These are phyloP conservation scores for Xylaria scruposa DNA, from an alignment of 495 filamentous ascomycete genomes.

Conservation along the genomic window DNA sequence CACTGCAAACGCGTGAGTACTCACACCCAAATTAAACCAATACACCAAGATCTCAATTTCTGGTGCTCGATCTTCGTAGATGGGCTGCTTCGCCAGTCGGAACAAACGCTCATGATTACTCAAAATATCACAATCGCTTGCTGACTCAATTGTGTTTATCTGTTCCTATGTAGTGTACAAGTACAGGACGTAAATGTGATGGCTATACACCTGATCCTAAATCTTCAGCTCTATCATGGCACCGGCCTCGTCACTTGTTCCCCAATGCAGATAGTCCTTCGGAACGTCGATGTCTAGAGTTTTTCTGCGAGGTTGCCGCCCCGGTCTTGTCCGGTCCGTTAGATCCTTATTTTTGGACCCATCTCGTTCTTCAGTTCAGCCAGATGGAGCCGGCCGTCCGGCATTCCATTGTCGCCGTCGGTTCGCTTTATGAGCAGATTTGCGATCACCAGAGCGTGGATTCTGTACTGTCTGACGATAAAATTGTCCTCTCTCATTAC, in stretches of 20 bases:
- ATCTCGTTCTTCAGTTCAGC: slow-evolving; percentile 62
- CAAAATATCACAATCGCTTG: neutral
- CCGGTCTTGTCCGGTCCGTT: slow-evolving; percentile 56
- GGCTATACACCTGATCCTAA: slow-evolving; percentile 35
- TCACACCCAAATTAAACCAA: neutral
- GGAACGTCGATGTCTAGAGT: slow-evolving; percentile 56
- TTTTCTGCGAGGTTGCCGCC: slow-evolving; percentile 57
- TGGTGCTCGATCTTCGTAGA: neutral
- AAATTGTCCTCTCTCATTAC: slow-evolving; percentile 59
- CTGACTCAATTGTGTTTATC: slow-evolving; percentile 1
- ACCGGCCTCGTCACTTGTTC: slow-evolving; percentile 37
- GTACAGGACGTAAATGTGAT: slow-evolving; percentile 57
- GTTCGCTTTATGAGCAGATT: slow-evolving; percentile 57
- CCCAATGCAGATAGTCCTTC: slow-evolving; percentile 29
- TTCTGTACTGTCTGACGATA: slow-evolving; percentile 42
- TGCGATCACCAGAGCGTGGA: slow-evolving; percentile 11
- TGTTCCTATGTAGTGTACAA: slow-evolving; percentile 40
- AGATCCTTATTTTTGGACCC: slow-evolving; percentile 63
- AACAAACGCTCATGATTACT: neutral
- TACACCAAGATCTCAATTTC: neutral
- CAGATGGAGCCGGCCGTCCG: slow-evolving; percentile 64
- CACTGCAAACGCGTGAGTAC: slow-evolving; percentile 44
- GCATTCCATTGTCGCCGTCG: slow-evolving; percentile 64
- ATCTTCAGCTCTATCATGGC: slow-evolving; percentile 30
- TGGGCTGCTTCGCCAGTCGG: neutral